phyloP scores from a whole-genome alignment of 1,284 basidiomycete species.

The Sanguinoderma infundibulare region DNA sequence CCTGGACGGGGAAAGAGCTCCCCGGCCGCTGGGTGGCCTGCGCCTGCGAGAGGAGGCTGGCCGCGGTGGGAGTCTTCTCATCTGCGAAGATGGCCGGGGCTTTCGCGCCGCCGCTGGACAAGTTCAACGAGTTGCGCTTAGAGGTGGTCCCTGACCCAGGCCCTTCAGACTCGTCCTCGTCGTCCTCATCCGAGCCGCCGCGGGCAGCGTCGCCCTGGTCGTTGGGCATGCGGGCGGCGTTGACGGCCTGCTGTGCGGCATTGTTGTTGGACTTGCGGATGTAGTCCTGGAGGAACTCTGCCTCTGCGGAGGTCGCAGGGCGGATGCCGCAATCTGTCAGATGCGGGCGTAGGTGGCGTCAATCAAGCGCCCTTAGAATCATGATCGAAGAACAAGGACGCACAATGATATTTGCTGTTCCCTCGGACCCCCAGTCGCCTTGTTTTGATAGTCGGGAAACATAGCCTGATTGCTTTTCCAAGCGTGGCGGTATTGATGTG shows the following conservation, averaged over 20 bases:
- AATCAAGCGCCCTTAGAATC: constrained; percentile 36
- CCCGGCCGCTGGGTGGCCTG: constrained; percentile 67
- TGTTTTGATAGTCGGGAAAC: constrained; percentile 94
- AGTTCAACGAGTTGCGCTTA: constrained; percentile 73
- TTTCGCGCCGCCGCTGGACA: constrained; percentile 64
- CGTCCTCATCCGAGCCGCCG: constrained; percentile 76
- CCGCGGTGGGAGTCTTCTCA: constrained; percentile 84
- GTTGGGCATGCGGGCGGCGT: constrained; percentile 67
- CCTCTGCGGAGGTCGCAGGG: constrained; percentile 85
- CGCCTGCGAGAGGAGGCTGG: constrained; percentile 73
- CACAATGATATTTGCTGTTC: constrained; percentile 92
- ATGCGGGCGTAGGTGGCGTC: constrained; percentile 30
- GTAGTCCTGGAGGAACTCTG: constrained; percentile 89
- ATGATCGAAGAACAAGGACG: constrained; percentile 41
- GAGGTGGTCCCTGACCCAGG: constrained; percentile 64
- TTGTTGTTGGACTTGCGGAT: constrained; percentile 87
- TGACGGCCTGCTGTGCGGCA: constrained; percentile 73
- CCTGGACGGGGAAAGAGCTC: constrained; percentile 66
- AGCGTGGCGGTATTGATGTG: constrained; percentile 94
- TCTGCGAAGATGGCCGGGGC: constrained; percentile 54
- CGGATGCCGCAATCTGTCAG: constrained; percentile 84
- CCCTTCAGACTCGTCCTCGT: constrained; percentile 82
- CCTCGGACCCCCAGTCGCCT: constrained; percentile 88
- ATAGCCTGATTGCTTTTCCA: constrained; percentile 90
- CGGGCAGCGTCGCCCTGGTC: constrained; percentile 62